Percentiles rank a stretch among this genome's conserved stretches.
These are phyloP conservation scores for Zopfia rhizophila DNA, from an alignment of 2,329 filamentous ascomycete species.

Conservation along the genomic window DNA sequence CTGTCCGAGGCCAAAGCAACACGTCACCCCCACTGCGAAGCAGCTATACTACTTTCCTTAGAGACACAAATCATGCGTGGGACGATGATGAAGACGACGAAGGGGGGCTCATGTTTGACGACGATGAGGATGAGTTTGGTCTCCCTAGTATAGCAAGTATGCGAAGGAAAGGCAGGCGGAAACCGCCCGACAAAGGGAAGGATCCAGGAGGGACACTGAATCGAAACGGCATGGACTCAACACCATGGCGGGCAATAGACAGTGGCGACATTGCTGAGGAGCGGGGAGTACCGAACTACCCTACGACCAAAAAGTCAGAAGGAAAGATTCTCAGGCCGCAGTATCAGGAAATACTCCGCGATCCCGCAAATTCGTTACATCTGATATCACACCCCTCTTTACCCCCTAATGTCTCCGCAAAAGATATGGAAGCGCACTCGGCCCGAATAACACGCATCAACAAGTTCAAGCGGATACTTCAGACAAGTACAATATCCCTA, in stretches of 20 bases:
- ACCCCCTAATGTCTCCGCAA: conserved; percentile 77
- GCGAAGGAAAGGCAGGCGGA: conserved; percentile 73
- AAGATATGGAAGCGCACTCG: conserved; percentile 86
- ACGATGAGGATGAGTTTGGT: conserved; percentile 95
- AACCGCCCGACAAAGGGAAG: conserved; percentile 55
- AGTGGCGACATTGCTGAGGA: conserved; percentile 96
- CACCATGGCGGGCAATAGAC: conserved; percentile 70
- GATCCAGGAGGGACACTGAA: conserved; percentile 52
- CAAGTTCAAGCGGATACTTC: conserved; percentile 96
- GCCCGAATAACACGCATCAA: conserved; percentile 94
- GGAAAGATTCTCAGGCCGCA: conserved; percentile 96
- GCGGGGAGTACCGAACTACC: conserved; percentile 82
- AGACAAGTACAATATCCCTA: conserved; percentile 88
- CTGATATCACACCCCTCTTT: conserved; percentile 88
- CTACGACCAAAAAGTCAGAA: conserved; percentile 86
- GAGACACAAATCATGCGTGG: conserved; percentile 86
- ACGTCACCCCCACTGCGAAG: conserved; percentile 70
- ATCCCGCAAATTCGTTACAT: conserved; percentile 92
- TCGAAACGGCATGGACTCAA: conserved; percentile 31
- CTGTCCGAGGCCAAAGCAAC: conserved; percentile 63
- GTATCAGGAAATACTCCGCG: conserved; percentile 90
- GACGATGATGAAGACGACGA: conserved; percentile 73
- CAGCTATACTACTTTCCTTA: conserved; percentile 83
- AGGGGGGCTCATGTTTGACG: conserved; percentile 80
- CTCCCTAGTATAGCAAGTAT: conserved; percentile 92